Evolutionary conservation across 2,329 filamentous ascomycete species (phyloP), one percentile per base, ranked within the genome.

Genomic region (Proliferodiscus dingleyae): DNA sequence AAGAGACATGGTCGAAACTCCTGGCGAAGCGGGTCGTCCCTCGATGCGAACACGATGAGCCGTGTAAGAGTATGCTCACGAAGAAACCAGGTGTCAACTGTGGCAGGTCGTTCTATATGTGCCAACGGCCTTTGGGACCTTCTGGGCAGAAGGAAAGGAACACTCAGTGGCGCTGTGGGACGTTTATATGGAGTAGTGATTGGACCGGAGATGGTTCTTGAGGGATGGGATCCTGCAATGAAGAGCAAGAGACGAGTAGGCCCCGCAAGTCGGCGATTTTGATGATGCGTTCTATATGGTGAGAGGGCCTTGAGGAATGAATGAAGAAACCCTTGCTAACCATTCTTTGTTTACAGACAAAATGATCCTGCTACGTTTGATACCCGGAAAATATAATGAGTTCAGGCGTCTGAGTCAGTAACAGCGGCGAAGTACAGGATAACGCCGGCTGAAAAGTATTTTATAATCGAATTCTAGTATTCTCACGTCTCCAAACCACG

Each of bases 1-100:
- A 88, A 63, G 85, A 93, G 60, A 85, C 84, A 18, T 97, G 93
- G 93, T 83, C 81, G 4, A 89, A 85, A 62, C 73, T 97, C 11
- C 83, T 97, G 51, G 79, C 83, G 13, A 89, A 85, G 64, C 82
- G 85, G 46, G 69, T 79, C 1, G 73, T 80, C 1, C 93, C 93
- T 1, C 78, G 77, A 46, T 98, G 93, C 62, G 89, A 96, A 38
- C 93, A 98, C 61, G 74, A 81, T 43, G 90, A 97, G 58, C 85
- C 87, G 2, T 97, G 93, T 66, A 86, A 89, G 53, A 87, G 76
- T 53, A 70, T 91, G 41, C 77, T 83, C 15, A 95, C 90, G 1
- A 96, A 91, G 70, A 97, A 97, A 62, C 75, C 88, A 1, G 93
- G 93, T 1, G 70, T 87, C 52, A 98, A 97, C 60, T 83, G 63